A percentile compares a stretch with the other conserved stretches of the same genome.
These are phyloP conservation scores for Globisporangium acanthophoron DNA, from an alignment of 352 stramenopile genomes.

Conservation along the genomic window DNA sequence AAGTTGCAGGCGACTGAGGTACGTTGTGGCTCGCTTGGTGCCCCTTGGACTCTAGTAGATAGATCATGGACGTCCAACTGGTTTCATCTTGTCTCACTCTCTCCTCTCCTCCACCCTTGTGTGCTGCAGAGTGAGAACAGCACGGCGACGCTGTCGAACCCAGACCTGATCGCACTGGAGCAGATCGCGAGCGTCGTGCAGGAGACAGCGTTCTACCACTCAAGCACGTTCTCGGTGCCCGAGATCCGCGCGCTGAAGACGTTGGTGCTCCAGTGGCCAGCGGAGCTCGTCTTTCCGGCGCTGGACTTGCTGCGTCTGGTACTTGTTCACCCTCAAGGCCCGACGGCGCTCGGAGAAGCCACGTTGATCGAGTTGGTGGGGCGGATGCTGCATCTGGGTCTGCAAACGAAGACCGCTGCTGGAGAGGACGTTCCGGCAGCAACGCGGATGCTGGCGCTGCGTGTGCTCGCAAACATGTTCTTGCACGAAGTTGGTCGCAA, in stretches of 20 bases:
- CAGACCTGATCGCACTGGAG: conserved; percentile 55
- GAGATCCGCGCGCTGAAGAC: conserved; percentile 62
- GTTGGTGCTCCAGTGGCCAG: conserved; percentile 67
- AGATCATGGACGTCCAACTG: too few relatives aligned
- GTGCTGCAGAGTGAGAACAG: not conserved
- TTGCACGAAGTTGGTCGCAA: conserved; percentile 39
- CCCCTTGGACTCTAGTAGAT: not conserved
- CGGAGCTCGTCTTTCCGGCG: conserved; percentile 80
- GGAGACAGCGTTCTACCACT: conserved; percentile 90
- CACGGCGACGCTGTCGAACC: conserved; percentile 26
- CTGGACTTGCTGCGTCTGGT: conserved; percentile 91
- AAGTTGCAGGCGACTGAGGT: conserved; percentile 47
- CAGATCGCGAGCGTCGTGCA: conserved; percentile 62
- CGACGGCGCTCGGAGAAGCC: conserved; percentile 26
- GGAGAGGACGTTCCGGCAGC: conserved; percentile 43
- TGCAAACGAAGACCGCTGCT: conserved; percentile 17
- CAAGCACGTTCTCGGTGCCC: conserved; percentile 61
- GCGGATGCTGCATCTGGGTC: conserved; percentile 32
- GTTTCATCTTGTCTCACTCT: conserved; percentile 8
- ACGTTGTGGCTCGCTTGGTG: not conserved
- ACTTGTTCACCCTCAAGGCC: conserved; percentile 85
- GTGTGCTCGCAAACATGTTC: conserved; percentile 79
- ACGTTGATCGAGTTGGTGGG: conserved; percentile 29
- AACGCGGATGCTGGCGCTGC: conserved; percentile 67
- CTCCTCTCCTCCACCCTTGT: conserved; percentile 9